phyloP scores from a whole-genome alignment of 1,284 basidiomycete species.

The Trichosporon coremiiforme region DNA sequence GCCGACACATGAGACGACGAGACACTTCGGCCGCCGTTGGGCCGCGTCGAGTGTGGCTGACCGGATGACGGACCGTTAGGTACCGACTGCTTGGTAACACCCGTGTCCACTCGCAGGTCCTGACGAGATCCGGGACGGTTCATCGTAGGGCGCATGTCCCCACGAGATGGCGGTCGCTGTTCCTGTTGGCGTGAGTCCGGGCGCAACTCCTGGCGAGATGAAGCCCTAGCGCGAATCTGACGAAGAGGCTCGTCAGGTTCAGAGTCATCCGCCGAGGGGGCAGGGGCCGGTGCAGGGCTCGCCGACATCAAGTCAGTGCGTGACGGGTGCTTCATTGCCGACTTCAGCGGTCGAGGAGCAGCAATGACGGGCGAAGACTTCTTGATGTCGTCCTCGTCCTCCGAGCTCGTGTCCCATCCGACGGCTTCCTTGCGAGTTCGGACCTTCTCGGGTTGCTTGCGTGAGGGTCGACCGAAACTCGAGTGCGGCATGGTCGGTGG shows the following conservation, averaged over 20 bases:
- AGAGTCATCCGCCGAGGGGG: background rate
- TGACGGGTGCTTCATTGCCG: slow-evolving; percentile 1
- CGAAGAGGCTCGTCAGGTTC: slow-evolving; percentile 20
- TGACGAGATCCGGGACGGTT: background rate
- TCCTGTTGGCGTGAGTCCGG: slow-evolving; percentile 2
- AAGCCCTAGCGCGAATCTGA: slow-evolving; percentile 18
- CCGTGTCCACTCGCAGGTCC: slow-evolving; percentile 9
- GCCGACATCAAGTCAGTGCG: background rate
- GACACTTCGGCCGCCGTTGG: background rate
- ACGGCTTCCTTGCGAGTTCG: slow-evolving; percentile 11
- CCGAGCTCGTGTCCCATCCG: slow-evolving; percentile 33
- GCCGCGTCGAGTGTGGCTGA: background rate
- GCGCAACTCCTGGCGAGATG: slow-evolving; percentile 1
- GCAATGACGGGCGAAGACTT: slow-evolving; percentile 17
- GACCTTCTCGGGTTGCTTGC: slow-evolving; percentile 11
- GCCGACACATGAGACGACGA: slow-evolving; percentile 11
- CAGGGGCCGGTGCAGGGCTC: slow-evolving; percentile 1
- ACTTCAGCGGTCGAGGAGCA: slow-evolving; percentile 8
- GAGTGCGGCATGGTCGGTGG: slow-evolving; percentile 28
- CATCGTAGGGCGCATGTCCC: background rate
- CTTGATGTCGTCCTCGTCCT: slow-evolving; percentile 29
- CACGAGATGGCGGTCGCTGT: background rate
- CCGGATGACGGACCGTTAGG: background rate
- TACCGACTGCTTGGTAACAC: background rate
- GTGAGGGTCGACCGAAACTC: slow-evolving; percentile 29